A percentile compares a stretch with the other conserved stretches of the same genome.
Evolutionary conservation across 495 filamentous ascomycete species (phyloP).

Genomic region (Aspergillus asperescens): DNA sequence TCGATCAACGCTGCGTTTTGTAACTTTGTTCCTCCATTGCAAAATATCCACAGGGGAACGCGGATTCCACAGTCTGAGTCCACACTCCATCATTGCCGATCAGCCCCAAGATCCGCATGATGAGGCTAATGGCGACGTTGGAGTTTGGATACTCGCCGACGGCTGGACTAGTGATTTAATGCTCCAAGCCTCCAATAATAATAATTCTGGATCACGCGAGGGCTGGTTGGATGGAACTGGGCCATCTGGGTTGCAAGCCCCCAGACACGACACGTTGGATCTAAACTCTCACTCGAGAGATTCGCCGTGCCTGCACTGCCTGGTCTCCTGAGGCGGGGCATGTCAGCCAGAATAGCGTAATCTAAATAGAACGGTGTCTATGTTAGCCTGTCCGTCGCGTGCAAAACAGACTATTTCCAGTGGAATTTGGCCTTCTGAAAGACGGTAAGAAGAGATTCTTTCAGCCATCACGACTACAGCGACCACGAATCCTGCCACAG

Average conservation of each 20-base stretch:
- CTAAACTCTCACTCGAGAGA: neutral
- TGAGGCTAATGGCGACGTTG: neutral
- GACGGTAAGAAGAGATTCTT: neutral
- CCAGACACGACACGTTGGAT: constrained; percentile 6
- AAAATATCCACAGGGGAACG: neutral
- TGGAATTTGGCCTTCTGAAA: neutral
- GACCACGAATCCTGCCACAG: neutral
- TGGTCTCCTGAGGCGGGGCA: neutral
- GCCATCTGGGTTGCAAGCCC: no score
- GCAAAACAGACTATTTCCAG: neutral
- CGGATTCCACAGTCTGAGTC: neutral
- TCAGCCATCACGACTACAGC: no score
- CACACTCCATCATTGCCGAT: constrained; percentile 1
- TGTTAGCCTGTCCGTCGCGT: neutral
- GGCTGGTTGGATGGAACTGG: no score
- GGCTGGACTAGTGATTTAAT: no score
- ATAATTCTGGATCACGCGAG: neutral
- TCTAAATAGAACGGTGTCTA: neutral
- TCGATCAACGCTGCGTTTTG: neutral
- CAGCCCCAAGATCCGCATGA: neutral
- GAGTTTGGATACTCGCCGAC: neutral
- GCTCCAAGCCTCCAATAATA: no score
- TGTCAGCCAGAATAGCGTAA: neutral
- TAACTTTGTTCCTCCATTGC: neutral
- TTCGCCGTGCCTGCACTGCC: no score